Conservation (phyloP, 2,329 filamentous ascomycete genomes). For the Neocatenulostroma microsporum region DNA sequence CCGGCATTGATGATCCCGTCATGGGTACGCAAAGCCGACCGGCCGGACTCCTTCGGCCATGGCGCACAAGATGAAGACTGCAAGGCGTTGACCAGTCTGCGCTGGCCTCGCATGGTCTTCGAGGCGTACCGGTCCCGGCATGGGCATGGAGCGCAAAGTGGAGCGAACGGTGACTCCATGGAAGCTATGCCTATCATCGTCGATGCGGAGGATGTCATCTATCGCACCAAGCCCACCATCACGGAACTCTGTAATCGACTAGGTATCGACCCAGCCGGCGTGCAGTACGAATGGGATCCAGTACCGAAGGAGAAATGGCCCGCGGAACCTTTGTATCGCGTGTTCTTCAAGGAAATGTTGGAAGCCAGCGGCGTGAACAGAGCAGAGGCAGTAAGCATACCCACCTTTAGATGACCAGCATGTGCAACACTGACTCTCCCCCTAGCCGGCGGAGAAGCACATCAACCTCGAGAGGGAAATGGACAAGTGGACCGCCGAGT, state of each 20-base stretch:
- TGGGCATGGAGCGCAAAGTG: neutral
- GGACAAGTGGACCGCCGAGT: constrained; percentile 10
- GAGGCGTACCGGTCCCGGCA: constrained; percentile 11
- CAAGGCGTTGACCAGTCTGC: constrained; percentile 1
- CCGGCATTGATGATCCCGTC: constrained; percentile 17
- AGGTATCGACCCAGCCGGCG: constrained; percentile 8
- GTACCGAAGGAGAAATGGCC: constrained; percentile 9
- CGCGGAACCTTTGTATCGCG: constrained; percentile 4
- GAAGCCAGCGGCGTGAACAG: constrained; percentile 9
- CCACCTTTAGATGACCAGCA: too few relatives aligned
- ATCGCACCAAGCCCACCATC: constrained; percentile 4
- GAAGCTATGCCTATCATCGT: constrained; percentile 7
- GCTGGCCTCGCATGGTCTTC: constrained; percentile 6
- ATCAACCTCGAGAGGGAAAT: constrained; percentile 10
- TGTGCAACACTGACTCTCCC: neutral
- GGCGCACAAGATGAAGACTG: constrained; percentile 6
- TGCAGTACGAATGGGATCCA: constrained; percentile 10
- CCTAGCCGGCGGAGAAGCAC: neutral
- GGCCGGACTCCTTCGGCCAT: constrained; percentile 1
- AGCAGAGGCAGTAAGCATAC: constrained; percentile 6
- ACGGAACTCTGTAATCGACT: constrained; percentile 6
- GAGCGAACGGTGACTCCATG: neutral
- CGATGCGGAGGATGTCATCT: constrained; percentile 16
- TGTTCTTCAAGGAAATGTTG: constrained; percentile 7
- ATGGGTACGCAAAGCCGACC: constrained; percentile 7